Evolutionary conservation across 2,329 filamentous ascomycete genomes (phyloP).

Genomic region (Neophaeococcomyces mojaviensis): DNA sequence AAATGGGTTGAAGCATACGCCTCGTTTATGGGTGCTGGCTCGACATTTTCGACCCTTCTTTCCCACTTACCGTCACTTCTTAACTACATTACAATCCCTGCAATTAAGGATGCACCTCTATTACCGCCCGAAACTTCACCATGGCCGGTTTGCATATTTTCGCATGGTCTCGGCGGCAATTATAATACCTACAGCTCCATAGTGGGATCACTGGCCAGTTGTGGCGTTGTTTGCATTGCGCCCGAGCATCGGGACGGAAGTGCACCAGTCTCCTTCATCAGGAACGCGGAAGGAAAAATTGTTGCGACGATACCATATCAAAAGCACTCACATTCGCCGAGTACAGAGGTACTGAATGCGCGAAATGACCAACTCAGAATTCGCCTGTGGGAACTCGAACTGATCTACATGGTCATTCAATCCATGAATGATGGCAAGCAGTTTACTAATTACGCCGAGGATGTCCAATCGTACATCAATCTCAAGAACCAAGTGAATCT

Average conservation of each 20-base stretch:
- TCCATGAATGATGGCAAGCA: conserved; percentile 54
- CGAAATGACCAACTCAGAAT: conserved; percentile 67
- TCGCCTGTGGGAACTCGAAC: conserved; percentile 69
- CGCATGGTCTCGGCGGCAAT: conserved; percentile 73
- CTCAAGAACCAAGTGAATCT: conserved; percentile 60
- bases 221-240: conserved; percentile 73
- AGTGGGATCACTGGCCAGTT: conserved; percentile 67
- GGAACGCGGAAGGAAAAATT: conserved; percentile 34
- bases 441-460: conserved; percentile 34
- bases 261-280: conserved; percentile 64
- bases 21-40: conserved; percentile 59
- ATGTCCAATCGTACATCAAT: conserved; percentile 2
- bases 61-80: conserved; percentile 20
- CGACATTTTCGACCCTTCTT: conserved; percentile 14
- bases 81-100: conserved; percentile 25
- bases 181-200: conserved; percentile 82
- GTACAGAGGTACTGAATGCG: conserved; percentile 56
- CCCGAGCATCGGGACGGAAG: conserved; percentile 79
- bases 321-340: conserved; percentile 53
- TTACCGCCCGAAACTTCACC: conserved; percentile 45
- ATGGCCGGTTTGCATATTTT: conserved; percentile 81
- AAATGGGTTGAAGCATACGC: conserved; percentile 69
- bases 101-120: conserved; percentile 45
- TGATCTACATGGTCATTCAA: conserved; percentile 61
- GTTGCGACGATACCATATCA: conserved; percentile 35